Evolutionary conservation across 495 filamentous ascomycete genomes (phyloP), one percentile per base, ranked within the genome.

Genomic region (Aspergillus mulundensis): DNA sequence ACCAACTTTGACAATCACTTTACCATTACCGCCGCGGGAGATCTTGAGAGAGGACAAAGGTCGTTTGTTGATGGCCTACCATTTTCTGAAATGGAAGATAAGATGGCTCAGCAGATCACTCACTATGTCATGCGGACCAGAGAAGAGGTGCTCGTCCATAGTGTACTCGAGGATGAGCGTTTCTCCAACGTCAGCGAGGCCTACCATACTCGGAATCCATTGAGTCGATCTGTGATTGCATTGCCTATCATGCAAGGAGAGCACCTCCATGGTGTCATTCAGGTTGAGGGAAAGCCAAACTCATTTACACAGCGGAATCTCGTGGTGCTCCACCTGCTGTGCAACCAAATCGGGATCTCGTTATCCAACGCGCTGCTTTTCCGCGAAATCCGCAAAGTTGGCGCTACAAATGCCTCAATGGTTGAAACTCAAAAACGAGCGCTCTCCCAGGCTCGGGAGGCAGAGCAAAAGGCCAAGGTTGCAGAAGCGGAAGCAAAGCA

Each of bases 301-400:
- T 89, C 86, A 16, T 94, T 96, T 63, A 95, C 91, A 1, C 90
- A 95, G 62, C 81, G 91, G 1, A 95, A 93, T 53, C 81, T 92
- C 30, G 91, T 88, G 15, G 86, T 96, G 0, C 76, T 95, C 10
- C 88, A 90, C 69, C 75, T 96, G 38, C 82, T 96, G 7, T 90
- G 90, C 64, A 93, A 92, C 61, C 91, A 95, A 64, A 89, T 95
- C 44, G 84, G 88, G 16, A 95, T 95, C 60, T 94, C 90, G 24
- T 83, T 93, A 56, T 89, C 88, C 28, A 96, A 95, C 64, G 90
- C 91, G 0, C 72, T 94, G 52, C 82, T 92, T 4, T 89, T 95
- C 77, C 91, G 89, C 61, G 79, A 85, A 49, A 76, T 92, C 44
- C 84, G 87, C 62, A 90, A 89, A 68, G 87, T 91, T 34, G 88